A percentile compares a stretch with the other conserved stretches of the same genome.
These are phyloP conservation scores for Avena insularis DNA, from an alignment of 176 grass and related monocot species.

Conservation along the genomic window DNA sequence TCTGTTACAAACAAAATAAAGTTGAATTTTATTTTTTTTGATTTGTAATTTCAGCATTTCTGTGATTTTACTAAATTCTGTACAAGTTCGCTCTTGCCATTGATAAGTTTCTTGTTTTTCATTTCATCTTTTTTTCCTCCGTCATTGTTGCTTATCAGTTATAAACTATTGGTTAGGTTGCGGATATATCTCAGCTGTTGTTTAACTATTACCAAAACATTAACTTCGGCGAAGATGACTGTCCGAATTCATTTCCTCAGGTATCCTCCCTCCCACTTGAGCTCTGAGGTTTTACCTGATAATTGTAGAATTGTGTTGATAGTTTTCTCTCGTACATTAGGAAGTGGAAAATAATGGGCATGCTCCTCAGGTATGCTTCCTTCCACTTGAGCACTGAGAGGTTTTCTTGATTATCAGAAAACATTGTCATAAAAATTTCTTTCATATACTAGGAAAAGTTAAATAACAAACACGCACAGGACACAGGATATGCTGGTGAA, in stretches of 20 bases:
- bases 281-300: background rate
- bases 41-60: background rate
- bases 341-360: conserved; percentile 35
- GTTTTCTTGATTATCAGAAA: conserved; percentile 17
- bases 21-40: background rate
- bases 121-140: background rate
- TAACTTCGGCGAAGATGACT: conserved; percentile 60
- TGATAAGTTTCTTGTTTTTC: too few relatives aligned
- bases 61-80: background rate
- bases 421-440: background rate
- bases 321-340: conserved; percentile 29
- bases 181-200: conserved; percentile 79
- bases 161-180: conserved; percentile 57
- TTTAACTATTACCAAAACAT: conserved; percentile 64
- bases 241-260: conserved; percentile 33
- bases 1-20: conserved; percentile 32
- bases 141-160: conserved; percentile 34
- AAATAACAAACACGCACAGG: conserved; percentile 13
- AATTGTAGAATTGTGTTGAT: background rate
- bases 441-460: conserved; percentile 43
- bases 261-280: conserved; percentile 44
- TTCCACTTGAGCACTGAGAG: background rate
- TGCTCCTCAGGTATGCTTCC: conserved; percentile 43
- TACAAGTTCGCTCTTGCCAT: background rate
- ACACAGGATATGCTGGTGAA: conserved; percentile 24